Base-by-base conservation (phyloP, 140 eudicot species). In the Eryngium alpinum region DNA sequence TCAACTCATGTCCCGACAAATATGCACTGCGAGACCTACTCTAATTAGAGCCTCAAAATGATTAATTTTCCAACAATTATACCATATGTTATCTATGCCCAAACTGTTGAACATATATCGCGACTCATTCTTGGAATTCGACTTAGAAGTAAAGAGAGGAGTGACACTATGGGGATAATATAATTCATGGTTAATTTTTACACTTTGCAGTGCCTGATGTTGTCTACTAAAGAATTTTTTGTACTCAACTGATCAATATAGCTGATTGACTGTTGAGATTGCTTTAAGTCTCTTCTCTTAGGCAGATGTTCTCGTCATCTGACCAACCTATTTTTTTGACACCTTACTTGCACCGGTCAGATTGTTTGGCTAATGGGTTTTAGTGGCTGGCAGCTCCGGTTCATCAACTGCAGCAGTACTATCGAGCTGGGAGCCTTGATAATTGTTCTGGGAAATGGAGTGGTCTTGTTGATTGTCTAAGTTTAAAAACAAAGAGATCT, bases 371-470 rank as follows among this genome's bases (percentile, higher is more conserved):
- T 72, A 85, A 75, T 80, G 51, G 62, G 65, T 50, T 74, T 31
- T 19, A 70, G 84, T 80, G 77, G 56, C 49, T 85, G 83, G 80
- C 91, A 95, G 99, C 99, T 86, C 99, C 99, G 9, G 97, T 95
- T 59, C 97, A 95, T 87, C 99, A 95, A 90, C 56, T 95, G 97
- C 99, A 95, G 86, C 97, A 95, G 59, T 95, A 95, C 85, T 95
- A 95, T 84, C 84, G 99, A 74, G 90, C 89, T 75, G 99, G 99
- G 57, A 59, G 59, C 50, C 97, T 95, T 33, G 99, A 95, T 87
- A 92, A 88, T 83, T 95, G 99, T 86, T 80, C 89, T 31, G 81
- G 77, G 49, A 94, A 92, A 83, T 94, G 97, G 97, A 80, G 52
- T 84, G 89, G 86, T 80, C 91, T 94, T 79, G 78, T 87, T 77